Base-by-base conservation (phyloP, 768 basidiomycete genomes). In the Leucocoprinus birnbaumii region DNA sequence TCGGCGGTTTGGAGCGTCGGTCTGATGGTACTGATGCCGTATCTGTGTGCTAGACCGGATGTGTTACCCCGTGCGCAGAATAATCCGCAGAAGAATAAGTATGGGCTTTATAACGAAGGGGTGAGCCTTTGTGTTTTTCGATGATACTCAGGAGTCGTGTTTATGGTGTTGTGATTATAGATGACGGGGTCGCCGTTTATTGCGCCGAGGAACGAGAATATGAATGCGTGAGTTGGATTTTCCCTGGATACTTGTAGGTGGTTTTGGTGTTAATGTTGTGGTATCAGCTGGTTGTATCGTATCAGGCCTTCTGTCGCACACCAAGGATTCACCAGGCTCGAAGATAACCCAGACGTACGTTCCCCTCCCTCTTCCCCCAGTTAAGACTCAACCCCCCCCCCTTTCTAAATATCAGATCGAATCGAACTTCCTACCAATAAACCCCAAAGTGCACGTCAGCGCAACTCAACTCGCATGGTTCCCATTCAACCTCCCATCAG, bases 231-330 rank as follows among this genome's bases (percentile, higher is more conserved):
- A 31, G 80, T 71, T 10, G 24, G 18, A 14, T 11, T 14, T 18
- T 43, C 38, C 53, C 26, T 46, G 37, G 53, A 19, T 24, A 16
- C 22, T 9, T 41, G 9, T 41, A n/a, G n/a, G n/a, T n/a, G n/a
- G n/a, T n/a, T n/a, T n/a, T n/a, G n/a, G n/a, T n/a, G n/a, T n/a
- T n/a, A n/a, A n/a, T n/a, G n/a, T n/a, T n/a, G n/a, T n/a, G n/a
- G n/a, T n/a, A n/a, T n/a, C 59, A 85, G 83, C 10, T 86, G 82
- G 80, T 58, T 86, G 9, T 87, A 87, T 66, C 82, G 85, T 26
- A 85, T 87, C 56, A 77, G 84, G 25, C 85, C 84, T 3, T 85
- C 84, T 6, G 85, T 87, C 19, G 83, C 84, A 0, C 86, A 86
- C 64, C 71, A 83, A 59, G 84, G 84, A 2, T 86, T 87, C 62